phyloP scores from a whole-genome alignment of 768 basidiomycete genomes.

The Trichaptum fuscoviolaceum region DNA sequence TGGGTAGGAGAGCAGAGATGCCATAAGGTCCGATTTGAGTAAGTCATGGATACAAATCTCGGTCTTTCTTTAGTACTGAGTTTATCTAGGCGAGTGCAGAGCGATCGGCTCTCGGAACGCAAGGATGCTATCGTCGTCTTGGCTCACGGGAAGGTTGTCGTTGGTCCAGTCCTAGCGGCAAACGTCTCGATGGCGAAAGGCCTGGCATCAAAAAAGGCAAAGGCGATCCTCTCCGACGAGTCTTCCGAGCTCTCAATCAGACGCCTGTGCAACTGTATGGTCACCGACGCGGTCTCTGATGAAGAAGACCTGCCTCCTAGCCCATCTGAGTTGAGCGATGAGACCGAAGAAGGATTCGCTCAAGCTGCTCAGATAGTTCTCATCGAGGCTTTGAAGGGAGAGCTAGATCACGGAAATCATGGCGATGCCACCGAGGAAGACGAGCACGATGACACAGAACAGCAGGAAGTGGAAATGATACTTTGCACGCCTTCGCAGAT shows the following conservation, averaged over 20 bases:
- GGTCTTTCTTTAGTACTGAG: constrained; percentile 9
- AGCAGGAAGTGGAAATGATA: neutral
- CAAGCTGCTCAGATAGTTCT: constrained; percentile 16
- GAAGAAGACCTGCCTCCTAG: constrained; percentile 7
- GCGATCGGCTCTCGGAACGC: constrained; percentile 36
- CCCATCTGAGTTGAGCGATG: constrained; percentile 27
- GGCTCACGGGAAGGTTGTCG: constrained; percentile 52
- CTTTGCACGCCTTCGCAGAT: neutral
- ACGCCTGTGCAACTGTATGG: constrained; percentile 37
- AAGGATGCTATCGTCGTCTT: constrained; percentile 52
- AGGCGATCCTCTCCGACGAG: constrained; percentile 44
- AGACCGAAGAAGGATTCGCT: constrained; percentile 49
- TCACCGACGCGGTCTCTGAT: constrained; percentile 8
- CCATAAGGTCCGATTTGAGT: constrained; percentile 41
- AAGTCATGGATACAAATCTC: constrained; percentile 21
- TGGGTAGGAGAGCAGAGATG: constrained; percentile 64
- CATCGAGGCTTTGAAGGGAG: neutral
- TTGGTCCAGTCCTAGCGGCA: constrained; percentile 54
- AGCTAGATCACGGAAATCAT: neutral
- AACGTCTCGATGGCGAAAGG: constrained; percentile 62
- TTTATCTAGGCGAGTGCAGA: constrained; percentile 35
- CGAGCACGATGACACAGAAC: neutral
- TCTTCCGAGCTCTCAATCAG: constrained; percentile 39
- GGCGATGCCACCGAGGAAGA: neutral
- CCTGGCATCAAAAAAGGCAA: constrained; percentile 58